A percentile compares a stretch with the other conserved stretches of the same genome.
These are phyloP conservation scores for Trichoderma koningii DNA, from an alignment of 2,329 filamentous ascomycete genomes.

Conservation along the genomic window DNA sequence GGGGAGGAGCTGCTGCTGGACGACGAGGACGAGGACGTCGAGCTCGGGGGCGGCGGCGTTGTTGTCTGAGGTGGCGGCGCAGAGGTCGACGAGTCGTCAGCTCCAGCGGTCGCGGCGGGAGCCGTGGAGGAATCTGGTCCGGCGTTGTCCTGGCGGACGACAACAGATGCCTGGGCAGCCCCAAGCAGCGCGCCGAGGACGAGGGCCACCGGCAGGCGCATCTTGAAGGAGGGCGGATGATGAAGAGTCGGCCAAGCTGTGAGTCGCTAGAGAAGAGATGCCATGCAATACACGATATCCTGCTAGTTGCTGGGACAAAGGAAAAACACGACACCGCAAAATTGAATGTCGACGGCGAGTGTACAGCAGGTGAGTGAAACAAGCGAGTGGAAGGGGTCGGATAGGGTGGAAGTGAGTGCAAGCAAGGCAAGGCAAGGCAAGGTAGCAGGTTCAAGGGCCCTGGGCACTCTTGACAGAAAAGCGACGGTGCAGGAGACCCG, in stretches of 20 bases:
- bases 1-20: slow-evolving; percentile 1
- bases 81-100: slow-evolving; percentile 30
- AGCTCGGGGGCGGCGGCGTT: slow-evolving; percentile 10
- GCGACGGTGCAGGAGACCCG: neutral
- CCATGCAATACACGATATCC: slow-evolving; percentile 3
- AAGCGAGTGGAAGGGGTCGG: slow-evolving; percentile 26
- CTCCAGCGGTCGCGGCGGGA: neutral
- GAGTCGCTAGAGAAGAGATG: neutral
- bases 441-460: slow-evolving; percentile 11
- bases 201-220: slow-evolving; percentile 33
- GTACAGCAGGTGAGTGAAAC: slow-evolving; percentile 10
- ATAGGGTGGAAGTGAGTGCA: slow-evolving; percentile 2
- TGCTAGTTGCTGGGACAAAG: neutral
- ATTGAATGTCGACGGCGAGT: neutral
- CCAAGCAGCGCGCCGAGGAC: slow-evolving; percentile 33
- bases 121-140: neutral
- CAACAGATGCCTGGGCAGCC: slow-evolving; percentile 28
- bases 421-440: no score
- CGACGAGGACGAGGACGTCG: slow-evolving; percentile 5
- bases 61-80: slow-evolving; percentile 35
- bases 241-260: slow-evolving; percentile 9
- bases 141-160: slow-evolving; percentile 27
- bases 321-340: neutral
- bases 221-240: slow-evolving; percentile 16
- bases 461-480: slow-evolving; percentile 1